phyloP scores from a whole-genome alignment of 2,329 filamentous ascomycete genomes.

The Aspergillus clavatus region DNA sequence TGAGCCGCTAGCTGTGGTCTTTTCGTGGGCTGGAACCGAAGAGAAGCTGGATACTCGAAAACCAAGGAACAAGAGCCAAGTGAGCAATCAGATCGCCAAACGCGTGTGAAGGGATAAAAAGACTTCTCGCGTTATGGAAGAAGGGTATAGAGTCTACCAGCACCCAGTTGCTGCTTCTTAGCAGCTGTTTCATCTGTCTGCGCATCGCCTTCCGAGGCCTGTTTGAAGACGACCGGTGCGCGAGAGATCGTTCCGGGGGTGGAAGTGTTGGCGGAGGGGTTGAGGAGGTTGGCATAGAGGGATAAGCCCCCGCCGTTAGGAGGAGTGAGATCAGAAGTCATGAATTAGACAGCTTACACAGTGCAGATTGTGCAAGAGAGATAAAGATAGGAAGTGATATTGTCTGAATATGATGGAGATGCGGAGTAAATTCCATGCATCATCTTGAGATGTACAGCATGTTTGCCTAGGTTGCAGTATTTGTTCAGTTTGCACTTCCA shows the following conservation, averaged over 20 bases:
- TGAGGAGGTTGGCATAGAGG: constrained; percentile 79
- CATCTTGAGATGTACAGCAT: neutral
- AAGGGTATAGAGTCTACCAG: constrained; percentile 52
- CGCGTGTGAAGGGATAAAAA: constrained; percentile 19
- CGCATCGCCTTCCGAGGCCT: constrained; percentile 48
- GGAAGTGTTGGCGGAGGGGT: constrained; percentile 43
- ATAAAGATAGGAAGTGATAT: neutral
- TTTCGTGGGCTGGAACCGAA: constrained; percentile 83
- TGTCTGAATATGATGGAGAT: neutral
- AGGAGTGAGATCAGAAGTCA: constrained; percentile 29
- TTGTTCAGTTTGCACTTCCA: constrained; percentile 8
- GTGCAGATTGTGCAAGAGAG: neutral
- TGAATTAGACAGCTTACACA: constrained; percentile 9
- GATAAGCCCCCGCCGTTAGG: constrained; percentile 52
- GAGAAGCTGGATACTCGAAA: constrained; percentile 48
- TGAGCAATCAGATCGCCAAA: constrained; percentile 42
- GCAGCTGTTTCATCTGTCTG: constrained; percentile 47
- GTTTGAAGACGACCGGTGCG: constrained; percentile 67
- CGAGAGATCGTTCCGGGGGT: constrained; percentile 65
- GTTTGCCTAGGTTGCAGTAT: constrained; percentile 16
- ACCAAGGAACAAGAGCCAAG: constrained; percentile 33
- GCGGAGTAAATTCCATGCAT: neutral
- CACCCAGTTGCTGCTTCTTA: constrained; percentile 61
- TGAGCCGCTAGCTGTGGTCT: constrained; percentile 62
- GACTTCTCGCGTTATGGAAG: constrained; percentile 17